phyloP scores from a whole-genome alignment of 495 filamentous ascomycete genomes.

The Choiromyces venosus region DNA sequence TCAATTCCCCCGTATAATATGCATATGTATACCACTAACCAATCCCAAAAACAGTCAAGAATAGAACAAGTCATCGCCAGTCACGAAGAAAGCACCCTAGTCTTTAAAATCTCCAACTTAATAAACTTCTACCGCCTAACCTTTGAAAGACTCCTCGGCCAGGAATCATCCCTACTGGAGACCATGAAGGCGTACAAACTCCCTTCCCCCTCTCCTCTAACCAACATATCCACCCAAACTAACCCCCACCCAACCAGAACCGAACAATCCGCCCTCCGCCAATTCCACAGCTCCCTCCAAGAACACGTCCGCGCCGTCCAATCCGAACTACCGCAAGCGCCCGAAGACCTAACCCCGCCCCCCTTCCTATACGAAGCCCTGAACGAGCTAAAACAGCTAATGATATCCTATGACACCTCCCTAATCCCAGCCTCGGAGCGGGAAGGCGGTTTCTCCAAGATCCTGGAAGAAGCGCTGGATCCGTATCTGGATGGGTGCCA shows the following conservation, averaged over 20 bases:
- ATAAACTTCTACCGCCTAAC: conserved; percentile 83
- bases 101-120: conserved; percentile 84
- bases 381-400: conserved; percentile 62
- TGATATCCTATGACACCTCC: conserved; percentile 81
- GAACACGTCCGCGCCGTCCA: conserved; percentile 72
- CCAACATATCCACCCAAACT: not conserved
- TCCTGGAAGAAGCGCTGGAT: conserved; percentile 77
- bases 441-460: conserved; percentile 64
- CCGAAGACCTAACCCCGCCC: conserved; percentile 68
- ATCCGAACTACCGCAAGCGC: conserved; percentile 58
- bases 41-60: conserved; percentile 43
- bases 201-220: not conserved
- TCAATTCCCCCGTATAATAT: not conserved
- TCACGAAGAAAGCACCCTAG: conserved; percentile 80
- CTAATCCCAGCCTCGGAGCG: conserved; percentile 54
- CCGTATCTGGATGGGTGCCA: conserved; percentile 74
- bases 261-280: conserved; percentile 70
- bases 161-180: conserved; percentile 63
- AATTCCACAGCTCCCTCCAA: conserved; percentile 72
- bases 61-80: conserved; percentile 87
- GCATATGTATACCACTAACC: not conserved
- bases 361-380: conserved; percentile 79
- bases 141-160: conserved; percentile 70
- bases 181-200: conserved; percentile 49
- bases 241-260: conserved; percentile 44